Conservation (phyloP, 164 flowering plant species). For the Aristolochia contorta region DNA sequence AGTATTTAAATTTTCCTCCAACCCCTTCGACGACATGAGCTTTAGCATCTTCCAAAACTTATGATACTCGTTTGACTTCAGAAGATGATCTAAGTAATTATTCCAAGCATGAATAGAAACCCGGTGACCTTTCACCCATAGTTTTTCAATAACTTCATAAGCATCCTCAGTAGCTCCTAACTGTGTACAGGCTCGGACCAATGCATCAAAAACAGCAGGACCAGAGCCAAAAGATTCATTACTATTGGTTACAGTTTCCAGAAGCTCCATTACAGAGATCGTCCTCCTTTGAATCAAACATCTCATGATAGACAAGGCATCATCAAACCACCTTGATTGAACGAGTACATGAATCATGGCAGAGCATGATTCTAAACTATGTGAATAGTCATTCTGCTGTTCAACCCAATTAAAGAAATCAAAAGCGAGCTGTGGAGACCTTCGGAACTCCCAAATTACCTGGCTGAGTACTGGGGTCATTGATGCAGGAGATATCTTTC, state of each 20-base stretch:
- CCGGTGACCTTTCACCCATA: constrained; percentile 11
- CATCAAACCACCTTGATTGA: constrained; percentile 21
- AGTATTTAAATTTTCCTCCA: constrained; percentile 31
- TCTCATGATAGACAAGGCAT: constrained; percentile 22
- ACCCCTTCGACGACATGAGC: constrained; percentile 29
- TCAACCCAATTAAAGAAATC: constrained; percentile 31
- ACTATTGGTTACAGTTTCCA: constrained; percentile 23
- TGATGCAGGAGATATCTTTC: constrained; percentile 17
- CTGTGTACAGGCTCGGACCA: constrained; percentile 36
- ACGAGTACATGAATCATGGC: constrained; percentile 23
- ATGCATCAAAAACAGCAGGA: constrained; percentile 31
- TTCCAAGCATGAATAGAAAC: constrained; percentile 42
- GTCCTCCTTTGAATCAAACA: constrained; percentile 17
- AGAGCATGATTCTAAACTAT: constrained; percentile 23
- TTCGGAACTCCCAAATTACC: constrained; percentile 33
- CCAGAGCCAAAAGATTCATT: constrained; percentile 10
- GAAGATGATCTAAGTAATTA: constrained; percentile 30
- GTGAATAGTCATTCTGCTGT: constrained; percentile 8
- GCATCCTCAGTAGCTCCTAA: constrained; percentile 28
- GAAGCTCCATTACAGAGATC: constrained; percentile 18
- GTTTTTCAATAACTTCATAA: constrained; percentile 29
- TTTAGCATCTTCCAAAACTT: constrained; percentile 29
- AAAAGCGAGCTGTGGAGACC: constrained; percentile 32
- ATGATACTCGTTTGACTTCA: constrained; percentile 24
- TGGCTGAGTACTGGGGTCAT: constrained; percentile 28